Evolutionary conservation across 2,329 filamentous ascomycete genomes (phyloP).

Genomic region (Byssothecium circinans): DNA sequence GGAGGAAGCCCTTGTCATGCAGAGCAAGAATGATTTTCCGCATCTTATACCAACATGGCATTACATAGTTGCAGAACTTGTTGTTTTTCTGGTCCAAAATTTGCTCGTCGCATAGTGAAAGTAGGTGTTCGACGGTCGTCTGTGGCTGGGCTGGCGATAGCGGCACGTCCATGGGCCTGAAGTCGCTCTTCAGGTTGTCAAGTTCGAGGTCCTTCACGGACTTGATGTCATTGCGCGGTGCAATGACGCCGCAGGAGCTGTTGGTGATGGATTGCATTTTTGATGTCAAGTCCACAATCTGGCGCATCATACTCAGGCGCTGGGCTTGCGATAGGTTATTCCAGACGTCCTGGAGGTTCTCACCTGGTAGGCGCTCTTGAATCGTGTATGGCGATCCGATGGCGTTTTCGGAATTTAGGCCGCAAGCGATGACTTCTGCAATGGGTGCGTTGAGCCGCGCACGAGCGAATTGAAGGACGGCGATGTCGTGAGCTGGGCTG

Average conservation of each 20-base stretch:
- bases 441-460: constrained; percentile 1
- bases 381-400: constrained; percentile 5
- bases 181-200: not conserved
- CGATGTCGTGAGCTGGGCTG: constrained; percentile 4
- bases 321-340: constrained; percentile 9
- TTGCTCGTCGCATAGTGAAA: not conserved
- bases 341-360: constrained; percentile 3
- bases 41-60: not conserved
- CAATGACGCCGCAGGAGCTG: not conserved
- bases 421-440: constrained; percentile 7
- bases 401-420: constrained; percentile 1
- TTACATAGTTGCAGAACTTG: not conserved
- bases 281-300: constrained; percentile 2
- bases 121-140: not conserved
- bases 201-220: not conserved
- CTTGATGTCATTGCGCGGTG: not conserved
- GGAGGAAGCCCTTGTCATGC: constrained; percentile 9
- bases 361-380: constrained; percentile 15
- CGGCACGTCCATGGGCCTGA: not conserved
- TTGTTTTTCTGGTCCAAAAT: not conserved
- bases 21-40: constrained; percentile 1
- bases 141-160: not conserved
- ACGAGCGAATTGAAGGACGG: not conserved
- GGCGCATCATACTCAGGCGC: constrained; percentile 1
- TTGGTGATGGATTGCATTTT: constrained; percentile 1